Conservation (phyloP, 2,329 filamentous ascomycete genomes). For the Diaporthe sp. region DNA sequence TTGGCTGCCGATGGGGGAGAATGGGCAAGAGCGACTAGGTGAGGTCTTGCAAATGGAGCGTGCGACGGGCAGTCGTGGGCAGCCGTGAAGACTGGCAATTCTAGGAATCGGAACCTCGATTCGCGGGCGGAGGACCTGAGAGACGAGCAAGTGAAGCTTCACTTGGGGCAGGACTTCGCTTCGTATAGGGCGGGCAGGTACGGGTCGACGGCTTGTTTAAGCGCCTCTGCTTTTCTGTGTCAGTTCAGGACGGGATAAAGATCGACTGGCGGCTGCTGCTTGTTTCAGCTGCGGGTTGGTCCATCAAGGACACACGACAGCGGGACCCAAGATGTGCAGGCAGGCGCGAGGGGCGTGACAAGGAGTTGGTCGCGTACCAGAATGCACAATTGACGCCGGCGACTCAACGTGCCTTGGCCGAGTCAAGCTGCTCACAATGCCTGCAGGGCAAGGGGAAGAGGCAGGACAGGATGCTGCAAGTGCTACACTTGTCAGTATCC, state of each 20-base stretch:
- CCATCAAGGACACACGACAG: conserved; percentile 9
- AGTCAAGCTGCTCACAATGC: conserved; percentile 18
- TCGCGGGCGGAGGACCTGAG: background rate
- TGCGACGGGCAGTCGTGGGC: background rate
- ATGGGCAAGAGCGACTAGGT: conserved; percentile 18
- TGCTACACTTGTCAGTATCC: conserved; percentile 32
- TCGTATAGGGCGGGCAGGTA: conserved; percentile 14
- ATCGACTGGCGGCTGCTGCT: conserved; percentile 26
- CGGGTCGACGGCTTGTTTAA: conserved; percentile 7
- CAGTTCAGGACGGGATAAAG: conserved; percentile 27
- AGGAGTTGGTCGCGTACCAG: conserved; percentile 6
- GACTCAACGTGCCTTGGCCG: background rate
- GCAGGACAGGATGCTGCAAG: conserved; percentile 8
- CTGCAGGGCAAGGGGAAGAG: background rate
- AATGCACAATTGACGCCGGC: conserved; percentile 2
- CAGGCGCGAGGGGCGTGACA: conserved; percentile 18
- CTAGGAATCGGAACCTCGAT: background rate
- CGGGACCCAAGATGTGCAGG: background rate
- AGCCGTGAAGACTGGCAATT: background rate
- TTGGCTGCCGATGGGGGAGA: conserved; percentile 12
- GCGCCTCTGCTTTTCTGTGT: conserved; percentile 13
- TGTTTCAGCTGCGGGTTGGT: conserved; percentile 21
- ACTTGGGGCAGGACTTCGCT: conserved; percentile 8
- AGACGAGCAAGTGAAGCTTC: background rate
- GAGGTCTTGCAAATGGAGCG: conserved; percentile 1